Evolutionary conservation across 768 basidiomycete species (phyloP).

Genomic region (Myochromella boudieri): DNA sequence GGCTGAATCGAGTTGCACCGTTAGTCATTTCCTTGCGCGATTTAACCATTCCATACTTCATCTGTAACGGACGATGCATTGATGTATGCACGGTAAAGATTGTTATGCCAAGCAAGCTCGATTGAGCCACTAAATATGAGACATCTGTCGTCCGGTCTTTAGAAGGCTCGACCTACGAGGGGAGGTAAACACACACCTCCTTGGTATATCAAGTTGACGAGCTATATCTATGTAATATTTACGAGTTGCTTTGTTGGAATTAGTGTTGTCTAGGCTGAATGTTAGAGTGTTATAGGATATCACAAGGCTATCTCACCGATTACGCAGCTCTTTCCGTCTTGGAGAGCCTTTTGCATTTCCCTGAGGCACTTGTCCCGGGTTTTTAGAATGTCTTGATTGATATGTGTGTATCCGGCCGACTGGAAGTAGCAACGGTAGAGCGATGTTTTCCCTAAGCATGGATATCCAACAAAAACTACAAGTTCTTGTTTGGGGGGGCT

Average conservation of each 20-base stretch:
- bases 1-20: conserved; percentile 29
- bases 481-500: conserved; percentile 36
- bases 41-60: conserved; percentile 34
- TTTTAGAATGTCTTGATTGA: conserved; percentile 85
- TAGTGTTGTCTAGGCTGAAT: conserved; percentile 80
- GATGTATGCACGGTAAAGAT: conserved; percentile 79
- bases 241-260: conserved; percentile 69
- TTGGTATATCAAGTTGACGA: conserved; percentile 47
- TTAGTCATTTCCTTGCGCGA: neutral
- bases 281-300: neutral
- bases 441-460: conserved; percentile 74
- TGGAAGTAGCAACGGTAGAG: conserved; percentile 75
- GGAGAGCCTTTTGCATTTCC: conserved; percentile 54
- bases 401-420: conserved; percentile 67
- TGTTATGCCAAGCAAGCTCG: conserved; percentile 94
- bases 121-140: conserved; percentile 72
- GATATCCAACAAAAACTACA: conserved; percentile 53
- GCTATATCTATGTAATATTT: conserved; percentile 72
- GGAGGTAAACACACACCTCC: conserved; percentile 49
- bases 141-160: conserved; percentile 45
- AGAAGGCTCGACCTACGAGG: neutral
- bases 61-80: conserved; percentile 44
- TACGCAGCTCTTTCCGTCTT: conserved; percentile 64
- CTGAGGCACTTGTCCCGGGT: conserved; percentile 76
- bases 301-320: conserved; percentile 52